These are phyloP conservation scores for Excoecaria cochinchinensis DNA, from an alignment of 345 rosid genomes.

Conservation along the genomic window DNA sequence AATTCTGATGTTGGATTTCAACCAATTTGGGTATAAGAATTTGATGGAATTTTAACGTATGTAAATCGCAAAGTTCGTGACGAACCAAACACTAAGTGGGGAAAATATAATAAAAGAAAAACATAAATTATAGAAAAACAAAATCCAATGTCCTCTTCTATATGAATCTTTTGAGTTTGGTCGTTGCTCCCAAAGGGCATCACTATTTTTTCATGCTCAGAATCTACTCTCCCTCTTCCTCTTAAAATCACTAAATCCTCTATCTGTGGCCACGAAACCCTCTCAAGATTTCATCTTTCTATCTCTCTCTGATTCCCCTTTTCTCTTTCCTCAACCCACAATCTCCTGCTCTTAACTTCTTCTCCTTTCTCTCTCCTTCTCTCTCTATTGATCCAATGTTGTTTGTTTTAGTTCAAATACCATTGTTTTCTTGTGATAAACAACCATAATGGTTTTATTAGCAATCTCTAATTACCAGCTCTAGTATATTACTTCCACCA, in stretches of 20 bases:
- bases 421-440: constrained; percentile 16
- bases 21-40: no score
- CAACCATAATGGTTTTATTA: constrained; percentile 30
- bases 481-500: constrained; percentile 20
- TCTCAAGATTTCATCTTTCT: constrained; percentile 20
- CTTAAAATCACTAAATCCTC: constrained; percentile 12
- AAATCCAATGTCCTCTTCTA: background rate
- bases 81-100: background rate
- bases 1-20: no score
- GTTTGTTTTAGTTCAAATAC: constrained; percentile 1
- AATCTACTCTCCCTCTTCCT: background rate
- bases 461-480: background rate
- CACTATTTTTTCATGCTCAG: constrained; percentile 1
- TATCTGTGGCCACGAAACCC: constrained; percentile 27
- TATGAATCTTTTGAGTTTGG: background rate
- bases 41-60: background rate
- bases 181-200: constrained; percentile 4
- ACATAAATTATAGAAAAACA: background rate
- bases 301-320: background rate
- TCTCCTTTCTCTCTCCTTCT: background rate
- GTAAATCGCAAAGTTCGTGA: background rate
- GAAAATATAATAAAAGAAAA: no score
- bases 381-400: background rate
- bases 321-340: background rate
- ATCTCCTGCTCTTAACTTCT: no score